Evolutionary conservation across 306 rosid genomes (phyloP).

Genomic region (Fagus sylvatica): DNA sequence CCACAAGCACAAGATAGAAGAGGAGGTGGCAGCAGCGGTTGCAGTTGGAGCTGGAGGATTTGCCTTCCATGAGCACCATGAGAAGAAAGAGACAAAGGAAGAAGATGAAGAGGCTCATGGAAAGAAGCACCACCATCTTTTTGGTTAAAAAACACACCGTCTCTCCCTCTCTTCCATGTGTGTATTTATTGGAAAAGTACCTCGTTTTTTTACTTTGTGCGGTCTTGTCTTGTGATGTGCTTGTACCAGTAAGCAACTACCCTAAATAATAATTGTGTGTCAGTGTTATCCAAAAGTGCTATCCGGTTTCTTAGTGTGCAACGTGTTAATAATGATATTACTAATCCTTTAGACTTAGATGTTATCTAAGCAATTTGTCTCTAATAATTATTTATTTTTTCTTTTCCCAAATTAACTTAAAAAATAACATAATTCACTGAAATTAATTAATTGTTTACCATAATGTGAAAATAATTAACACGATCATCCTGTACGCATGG

Average conservation of each 20-base stretch:
- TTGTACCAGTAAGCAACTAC: not conserved
- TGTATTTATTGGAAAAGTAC: too few species aligned
- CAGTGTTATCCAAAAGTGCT: not conserved
- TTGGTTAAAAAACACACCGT: slow-evolving; percentile 27
- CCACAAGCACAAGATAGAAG: slow-evolving; percentile 73
- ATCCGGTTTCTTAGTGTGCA: not conserved
- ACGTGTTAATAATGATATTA: not conserved
- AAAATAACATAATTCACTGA: not conserved
- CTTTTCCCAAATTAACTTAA: not conserved
- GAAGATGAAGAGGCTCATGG: slow-evolving; percentile 64
- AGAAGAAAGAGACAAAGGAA: slow-evolving; percentile 57
- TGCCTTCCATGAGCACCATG: slow-evolving; percentile 78
- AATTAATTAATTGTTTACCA: not conserved
- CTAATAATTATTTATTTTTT: too few species aligned
- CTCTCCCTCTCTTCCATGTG: not conserved
- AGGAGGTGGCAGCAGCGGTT: slow-evolving; percentile 62
- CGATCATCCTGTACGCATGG: too few species aligned
- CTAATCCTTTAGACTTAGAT: too few species aligned
- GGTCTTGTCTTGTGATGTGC: not conserved
- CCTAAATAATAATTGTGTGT: not conserved
- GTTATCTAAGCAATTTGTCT: not conserved
- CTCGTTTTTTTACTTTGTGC: not conserved
- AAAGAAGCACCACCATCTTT: slow-evolving; percentile 67
- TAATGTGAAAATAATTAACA: not conserved
- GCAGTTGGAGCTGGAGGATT: slow-evolving; percentile 71